These are phyloP conservation scores for Paraphoma chrysanthemicola DNA, from an alignment of 2,329 filamentous ascomycete genomes.

Conservation along the genomic window DNA sequence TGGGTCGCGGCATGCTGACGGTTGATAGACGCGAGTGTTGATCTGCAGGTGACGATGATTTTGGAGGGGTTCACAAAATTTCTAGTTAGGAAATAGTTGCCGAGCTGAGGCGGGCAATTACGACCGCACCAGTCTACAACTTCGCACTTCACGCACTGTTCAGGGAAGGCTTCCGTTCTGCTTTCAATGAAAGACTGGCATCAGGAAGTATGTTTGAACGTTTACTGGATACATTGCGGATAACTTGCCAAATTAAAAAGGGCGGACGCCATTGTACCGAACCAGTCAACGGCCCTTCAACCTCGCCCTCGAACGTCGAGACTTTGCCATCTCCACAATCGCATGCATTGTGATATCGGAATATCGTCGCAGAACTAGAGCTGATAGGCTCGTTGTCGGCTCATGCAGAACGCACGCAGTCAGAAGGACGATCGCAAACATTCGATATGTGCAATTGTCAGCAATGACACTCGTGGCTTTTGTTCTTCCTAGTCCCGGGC, in stretches of 20 bases:
- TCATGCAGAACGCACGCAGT: not conserved
- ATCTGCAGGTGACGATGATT: not conserved
- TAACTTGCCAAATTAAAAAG: not conserved
- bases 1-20: constrained; percentile 71
- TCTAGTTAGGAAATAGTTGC: constrained; percentile 9
- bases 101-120: constrained; percentile 14
- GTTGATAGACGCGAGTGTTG: not conserved
- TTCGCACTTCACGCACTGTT: constrained; percentile 13
- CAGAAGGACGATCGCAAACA: not conserved
- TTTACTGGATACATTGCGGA: not conserved
- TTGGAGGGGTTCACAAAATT: constrained; percentile 15
- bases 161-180: constrained; percentile 9
- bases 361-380: not conserved
- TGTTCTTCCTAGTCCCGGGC: constrained; percentile 5
- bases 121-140: constrained; percentile 2
- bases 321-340: not conserved
- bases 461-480: constrained; percentile 20
- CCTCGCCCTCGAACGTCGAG: constrained; percentile 1
- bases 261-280: not conserved
- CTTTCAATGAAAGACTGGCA: not conserved
- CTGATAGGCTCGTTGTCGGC: constrained; percentile 13
- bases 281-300: not conserved
- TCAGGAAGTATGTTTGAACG: not conserved
- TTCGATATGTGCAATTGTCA: constrained; percentile 26
- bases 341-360: not conserved